phyloP scores from a whole-genome alignment of 2,329 filamentous ascomycete genomes.

The Pseudogymnoascus sp. region DNA sequence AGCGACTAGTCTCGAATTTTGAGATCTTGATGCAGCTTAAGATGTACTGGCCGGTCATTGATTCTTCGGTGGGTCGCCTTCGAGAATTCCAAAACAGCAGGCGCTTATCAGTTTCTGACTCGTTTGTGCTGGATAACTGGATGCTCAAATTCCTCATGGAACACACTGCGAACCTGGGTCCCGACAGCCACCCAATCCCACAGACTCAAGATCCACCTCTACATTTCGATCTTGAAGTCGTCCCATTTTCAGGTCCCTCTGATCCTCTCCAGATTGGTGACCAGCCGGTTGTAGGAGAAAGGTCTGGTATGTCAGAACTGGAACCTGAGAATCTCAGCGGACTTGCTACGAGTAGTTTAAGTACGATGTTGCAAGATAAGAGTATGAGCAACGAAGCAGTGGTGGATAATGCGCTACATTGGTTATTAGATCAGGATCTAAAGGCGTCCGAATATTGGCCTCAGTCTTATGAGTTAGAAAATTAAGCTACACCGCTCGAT shows the following conservation, averaged over 20 bases:
- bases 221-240: background rate
- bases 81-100: constrained; percentile 37
- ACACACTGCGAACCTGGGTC: constrained; percentile 10
- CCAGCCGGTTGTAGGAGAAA: background rate
- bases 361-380: constrained; percentile 3
- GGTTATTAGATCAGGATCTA: background rate
- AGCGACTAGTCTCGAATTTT: constrained; percentile 37
- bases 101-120: constrained; percentile 29
- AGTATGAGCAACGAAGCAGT: constrained; percentile 10
- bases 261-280: background rate
- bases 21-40: constrained; percentile 34
- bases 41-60: constrained; percentile 35
- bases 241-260: background rate
- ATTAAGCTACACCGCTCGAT: background rate
- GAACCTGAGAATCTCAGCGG: background rate
- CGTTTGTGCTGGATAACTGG: constrained; percentile 36
- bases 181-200: background rate
- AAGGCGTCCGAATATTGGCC: background rate
- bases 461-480: background rate
- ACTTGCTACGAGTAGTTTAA: background rate
- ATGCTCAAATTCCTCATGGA: constrained; percentile 32
- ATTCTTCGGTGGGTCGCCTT: constrained; percentile 30
- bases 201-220: background rate
- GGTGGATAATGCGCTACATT: constrained; percentile 9
- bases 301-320: background rate